Base-by-base conservation (phyloP, 176 grass and related monocot species). In the Cocos nucifera region DNA sequence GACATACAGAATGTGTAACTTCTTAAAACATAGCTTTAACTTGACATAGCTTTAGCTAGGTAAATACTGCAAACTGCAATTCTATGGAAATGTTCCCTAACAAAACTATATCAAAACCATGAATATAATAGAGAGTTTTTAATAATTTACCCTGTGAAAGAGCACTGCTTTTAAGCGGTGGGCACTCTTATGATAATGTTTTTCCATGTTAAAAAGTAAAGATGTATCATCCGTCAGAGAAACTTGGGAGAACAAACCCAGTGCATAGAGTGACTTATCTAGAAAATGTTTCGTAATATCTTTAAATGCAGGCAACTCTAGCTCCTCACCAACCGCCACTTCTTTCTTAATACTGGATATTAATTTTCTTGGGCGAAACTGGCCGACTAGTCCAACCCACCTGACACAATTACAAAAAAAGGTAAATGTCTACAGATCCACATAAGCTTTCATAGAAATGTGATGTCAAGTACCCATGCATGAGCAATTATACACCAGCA, bases 281-380 rank as follows among this genome's bases (percentile, higher is more conserved):
- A 73, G 51, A 44, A 73, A 63, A 63, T 73, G 59, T 44, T 48
- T 73, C 2, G 26, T 51, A 55, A 73, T 15, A 18, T 56, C 51
- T 59, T 55, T 73, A 48, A 73, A 54, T 28, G 51, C 10, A 32
- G 70, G 19, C 59, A 53, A 23, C 27, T 63, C 59, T 62, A 73
- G 26, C 70, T 73, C 70, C 4, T 73, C 70, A 35, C 28, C 69
- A 8, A 18, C 3, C 4, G 15, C 20, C 51, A 73, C 28, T 26
- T 73, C 59, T 48, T 73, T 73, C 59, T 73, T 73, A 23, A 73
- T 73, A 49, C 17, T 73, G 22, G 70, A 55, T 48, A 73, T 73
- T 49, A 73, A 73, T 63, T 73, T 73, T 35, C 29, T 54, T 5
- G 70, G 70, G 30, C 70, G 70, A 23, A 73, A 63, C 54, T 73